Conservation (phyloP, 176 grass and related monocot genomes). For the Themeda triandra region DNA sequence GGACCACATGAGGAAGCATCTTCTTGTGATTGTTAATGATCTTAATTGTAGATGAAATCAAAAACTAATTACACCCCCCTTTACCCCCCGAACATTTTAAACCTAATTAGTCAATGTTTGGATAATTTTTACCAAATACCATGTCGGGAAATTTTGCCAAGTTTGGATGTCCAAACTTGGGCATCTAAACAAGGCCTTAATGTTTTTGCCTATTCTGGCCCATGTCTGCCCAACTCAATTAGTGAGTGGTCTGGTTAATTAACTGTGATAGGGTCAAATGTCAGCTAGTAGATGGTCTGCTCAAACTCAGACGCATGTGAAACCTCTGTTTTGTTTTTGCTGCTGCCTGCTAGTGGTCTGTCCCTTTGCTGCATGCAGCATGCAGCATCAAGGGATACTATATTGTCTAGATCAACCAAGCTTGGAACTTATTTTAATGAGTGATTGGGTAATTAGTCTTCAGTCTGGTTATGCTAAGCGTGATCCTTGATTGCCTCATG, state of each 20-base stretch:
- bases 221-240: constrained; percentile 23
- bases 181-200: too few species aligned
- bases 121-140: too few species aligned
- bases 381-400: neutral
- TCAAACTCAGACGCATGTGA: constrained; percentile 39
- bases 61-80: too few species aligned
- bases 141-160: too few species aligned
- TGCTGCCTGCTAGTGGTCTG: constrained; percentile 22
- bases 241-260: constrained; percentile 31
- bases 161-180: too few species aligned
- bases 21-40: constrained; percentile 33
- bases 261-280: constrained; percentile 35
- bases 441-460: neutral
- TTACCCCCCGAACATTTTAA: too few species aligned
- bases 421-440: neutral
- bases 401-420: neutral
- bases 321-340: constrained; percentile 38
- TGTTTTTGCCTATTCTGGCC: too few species aligned
- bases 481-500: neutral
- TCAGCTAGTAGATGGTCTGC: constrained; percentile 18
- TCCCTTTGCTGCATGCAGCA: constrained; percentile 40
- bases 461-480: too few species aligned
- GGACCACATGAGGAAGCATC: constrained; percentile 44
- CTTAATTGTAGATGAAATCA: too few species aligned
- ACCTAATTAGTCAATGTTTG: too few species aligned